A percentile compares a stretch with the other conserved stretches of the same genome.
These are phyloP conservation scores for Chenopodium formosanum DNA, from an alignment of 148 eudicot species.

Conservation along the genomic window DNA sequence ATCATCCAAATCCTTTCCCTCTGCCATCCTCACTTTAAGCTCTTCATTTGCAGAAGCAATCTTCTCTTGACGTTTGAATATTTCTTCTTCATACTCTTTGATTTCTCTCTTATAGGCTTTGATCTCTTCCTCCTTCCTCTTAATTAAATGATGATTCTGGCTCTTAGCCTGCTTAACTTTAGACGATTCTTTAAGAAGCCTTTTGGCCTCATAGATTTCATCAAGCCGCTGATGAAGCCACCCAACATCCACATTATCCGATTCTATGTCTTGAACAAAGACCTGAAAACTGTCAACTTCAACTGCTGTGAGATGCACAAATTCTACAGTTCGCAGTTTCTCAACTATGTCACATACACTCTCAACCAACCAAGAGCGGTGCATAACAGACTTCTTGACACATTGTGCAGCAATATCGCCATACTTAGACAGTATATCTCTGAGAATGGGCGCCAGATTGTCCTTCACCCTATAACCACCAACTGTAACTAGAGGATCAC, in stretches of 20 bases:
- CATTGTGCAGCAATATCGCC: constrained; percentile 26
- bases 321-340: constrained; percentile 12
- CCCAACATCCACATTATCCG: constrained; percentile 18
- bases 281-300: constrained; percentile 17
- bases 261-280: constrained; percentile 22
- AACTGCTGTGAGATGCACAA: constrained; percentile 11
- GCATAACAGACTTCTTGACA: constrained; percentile 9
- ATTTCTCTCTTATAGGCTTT: not conserved
- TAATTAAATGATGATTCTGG: not conserved
- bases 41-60: not conserved
- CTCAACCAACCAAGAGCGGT: constrained; percentile 24
- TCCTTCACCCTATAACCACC: constrained; percentile 26
- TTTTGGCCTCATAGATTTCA: constrained; percentile 21
- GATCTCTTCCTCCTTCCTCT: constrained; percentile 16
- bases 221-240: constrained; percentile 28
- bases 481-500: constrained; percentile 7
- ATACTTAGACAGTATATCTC: constrained; percentile 18
- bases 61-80: constrained; percentile 4
- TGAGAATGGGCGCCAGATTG: constrained; percentile 18
- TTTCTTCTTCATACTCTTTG: not conserved
- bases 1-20: constrained; percentile 16
- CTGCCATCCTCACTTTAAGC: not conserved
- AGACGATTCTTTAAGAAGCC: constrained; percentile 16
- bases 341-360: constrained; percentile 21
- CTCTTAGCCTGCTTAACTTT: constrained; percentile 13